These are phyloP conservation scores for Fusarium falciforme DNA, from an alignment of 2,329 filamentous ascomycete species.

Conservation along the genomic window DNA sequence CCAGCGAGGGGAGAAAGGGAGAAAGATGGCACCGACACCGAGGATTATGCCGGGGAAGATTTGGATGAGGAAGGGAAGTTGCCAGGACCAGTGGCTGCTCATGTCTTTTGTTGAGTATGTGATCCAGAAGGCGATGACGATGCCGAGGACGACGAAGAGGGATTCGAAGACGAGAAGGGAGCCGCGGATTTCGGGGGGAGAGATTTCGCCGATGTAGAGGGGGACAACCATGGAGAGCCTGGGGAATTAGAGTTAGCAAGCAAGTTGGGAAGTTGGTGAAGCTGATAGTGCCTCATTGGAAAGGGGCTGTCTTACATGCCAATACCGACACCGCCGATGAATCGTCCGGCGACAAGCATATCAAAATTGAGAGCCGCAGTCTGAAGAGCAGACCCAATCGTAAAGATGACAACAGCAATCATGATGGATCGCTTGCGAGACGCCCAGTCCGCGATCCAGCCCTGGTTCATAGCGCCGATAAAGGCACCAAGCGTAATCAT, in stretches of 20 bases:
- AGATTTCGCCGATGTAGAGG: background rate
- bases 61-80: slow-evolving; percentile 16
- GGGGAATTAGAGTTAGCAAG: background rate
- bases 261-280: background rate
- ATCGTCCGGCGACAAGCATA: background rate
- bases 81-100: slow-evolving; percentile 3
- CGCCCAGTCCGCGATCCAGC: slow-evolving; percentile 11
- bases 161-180: background rate
- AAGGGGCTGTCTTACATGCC: background rate
- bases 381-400: background rate
- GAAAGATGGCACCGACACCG: background rate
- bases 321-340: background rate
- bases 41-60: slow-evolving; percentile 1
- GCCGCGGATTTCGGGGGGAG: background rate
- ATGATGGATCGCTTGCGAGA: background rate
- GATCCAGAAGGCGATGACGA: slow-evolving; percentile 44
- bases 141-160: slow-evolving; percentile 10
- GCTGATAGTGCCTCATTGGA: background rate
- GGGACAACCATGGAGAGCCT: background rate
- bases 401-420: background rate
- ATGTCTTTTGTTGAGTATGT: slow-evolving; percentile 41
- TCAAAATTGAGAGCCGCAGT: background rate
- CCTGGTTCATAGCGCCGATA: slow-evolving; percentile 21
- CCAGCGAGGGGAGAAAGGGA: slow-evolving; percentile 9
- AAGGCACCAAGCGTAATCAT: slow-evolving; percentile 58